Base-by-base conservation (phyloP, 208 protist species). In the Crithidia mellificae region DNA sequence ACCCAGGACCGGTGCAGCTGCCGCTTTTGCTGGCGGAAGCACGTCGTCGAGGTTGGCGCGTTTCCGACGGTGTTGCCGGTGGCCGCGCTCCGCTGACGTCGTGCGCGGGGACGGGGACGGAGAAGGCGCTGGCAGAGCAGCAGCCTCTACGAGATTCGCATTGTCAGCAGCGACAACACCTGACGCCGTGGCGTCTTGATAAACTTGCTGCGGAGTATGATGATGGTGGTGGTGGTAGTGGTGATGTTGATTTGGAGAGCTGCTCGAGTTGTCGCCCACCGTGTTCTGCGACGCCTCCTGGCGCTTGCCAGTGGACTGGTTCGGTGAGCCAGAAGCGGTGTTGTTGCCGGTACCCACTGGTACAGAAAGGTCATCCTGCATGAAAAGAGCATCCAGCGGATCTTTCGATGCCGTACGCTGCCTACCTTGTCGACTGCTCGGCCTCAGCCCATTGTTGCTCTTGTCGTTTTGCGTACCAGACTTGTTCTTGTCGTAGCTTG, bases 141-240 rank as follows among this genome's bases (percentile, higher is more conserved):
- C 34, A n/a, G n/a, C n/a, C n/a, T n/a, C n/a, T n/a, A n/a, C n/a
- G n/a, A n/a, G n/a, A n/a, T n/a, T n/a, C 34, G 34, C 34, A 46
- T 6, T 17, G 41, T 6, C 14, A 29, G 17, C 19, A 24, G 32
- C 53, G 17, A 8, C 27, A 15, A 5, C 11, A 36, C 11, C 56
- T n/a, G n/a, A 7, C 5, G 19, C 34, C 2, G 34, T 20, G 7
- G 11, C 22, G 39, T 50, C n/a, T 0, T 50, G 56, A 22, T 59
- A n/a, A 1, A n/a, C 30, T n/a, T n/a, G n/a, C n/a, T n/a, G n/a
- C n/a, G n/a, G n/a, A n/a, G n/a, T n/a, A n/a, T n/a, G n/a, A 41
- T 57, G 55, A 20, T 50, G 24, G 14, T 30, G 43, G 17, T 41
- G 57, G 24, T 49, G 54, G n/a, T 61, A 38, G 11, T 32, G 19